Conservation (phyloP, 164 flowering plant genomes). For the Echeveria elegans region DNA sequence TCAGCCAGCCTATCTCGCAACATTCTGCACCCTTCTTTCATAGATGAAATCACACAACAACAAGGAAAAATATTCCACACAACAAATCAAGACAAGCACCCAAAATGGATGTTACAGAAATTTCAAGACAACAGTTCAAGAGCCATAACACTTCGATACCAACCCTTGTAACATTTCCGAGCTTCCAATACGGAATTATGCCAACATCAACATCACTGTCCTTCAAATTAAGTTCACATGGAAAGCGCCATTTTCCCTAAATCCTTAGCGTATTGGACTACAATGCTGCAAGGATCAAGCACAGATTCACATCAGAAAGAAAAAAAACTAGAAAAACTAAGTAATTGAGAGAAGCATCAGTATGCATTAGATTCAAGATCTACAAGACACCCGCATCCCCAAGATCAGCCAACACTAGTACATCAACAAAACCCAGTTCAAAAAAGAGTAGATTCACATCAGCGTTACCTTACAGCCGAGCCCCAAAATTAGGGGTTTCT, state of each 20-base stretch:
- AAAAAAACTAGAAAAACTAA: background rate
- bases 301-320: background rate
- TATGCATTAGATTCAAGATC: background rate
- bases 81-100: background rate
- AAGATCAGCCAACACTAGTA: background rate
- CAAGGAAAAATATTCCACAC: background rate
- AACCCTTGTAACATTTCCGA: background rate
- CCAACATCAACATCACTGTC: background rate
- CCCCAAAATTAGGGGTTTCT: background rate
- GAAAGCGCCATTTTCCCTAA: background rate
- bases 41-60: background rate
- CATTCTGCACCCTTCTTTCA: constrained; percentile 15
- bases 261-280: background rate
- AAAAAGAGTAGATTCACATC: background rate
- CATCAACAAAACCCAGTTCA: background rate
- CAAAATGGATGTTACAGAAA: background rate
- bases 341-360: background rate
- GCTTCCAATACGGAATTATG: background rate
- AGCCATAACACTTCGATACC: background rate
- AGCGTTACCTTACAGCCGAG: background rate
- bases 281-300: background rate
- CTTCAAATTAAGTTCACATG: background rate
- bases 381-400: background rate
- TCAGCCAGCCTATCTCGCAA: constrained; percentile 20
- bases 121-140: background rate